Percentiles rank a stretch among this genome's conserved stretches.
Evolutionary conservation across 176 grass and related monocot genomes (phyloP).

Genomic region (Rhipidocladum racemiflorum): DNA sequence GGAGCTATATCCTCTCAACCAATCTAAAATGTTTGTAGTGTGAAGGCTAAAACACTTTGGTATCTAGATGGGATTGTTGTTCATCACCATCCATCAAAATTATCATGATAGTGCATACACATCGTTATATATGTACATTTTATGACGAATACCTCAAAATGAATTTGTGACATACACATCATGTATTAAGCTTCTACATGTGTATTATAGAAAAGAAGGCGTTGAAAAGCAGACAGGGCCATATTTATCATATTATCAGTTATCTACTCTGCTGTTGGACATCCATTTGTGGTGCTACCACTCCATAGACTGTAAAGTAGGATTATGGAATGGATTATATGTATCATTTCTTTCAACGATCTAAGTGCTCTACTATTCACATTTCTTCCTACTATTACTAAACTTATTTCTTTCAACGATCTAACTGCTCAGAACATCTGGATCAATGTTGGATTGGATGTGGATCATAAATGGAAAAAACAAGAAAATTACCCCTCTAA

Average conservation of each 20-base stretch:
- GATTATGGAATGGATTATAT: not conserved
- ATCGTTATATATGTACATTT: too few species aligned
- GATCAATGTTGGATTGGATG: not conserved
- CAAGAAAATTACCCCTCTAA: too few species aligned
- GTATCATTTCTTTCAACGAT: not conserved
- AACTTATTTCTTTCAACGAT: too few species aligned
- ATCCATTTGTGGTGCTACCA: not conserved
- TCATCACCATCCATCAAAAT: not conserved
- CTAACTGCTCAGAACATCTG: not conserved
- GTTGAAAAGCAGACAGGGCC: too few species aligned
- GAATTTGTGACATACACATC: too few species aligned
- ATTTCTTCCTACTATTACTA: not conserved
- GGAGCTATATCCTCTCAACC: too few species aligned
- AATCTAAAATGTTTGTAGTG: too few species aligned
- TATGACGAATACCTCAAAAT: not conserved
- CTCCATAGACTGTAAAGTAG: not conserved
- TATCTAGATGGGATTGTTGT: not conserved
- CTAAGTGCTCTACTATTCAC: not conserved
- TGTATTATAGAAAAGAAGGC: too few species aligned
- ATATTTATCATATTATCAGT: too few species aligned
- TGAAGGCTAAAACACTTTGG: not conserved
- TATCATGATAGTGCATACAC: not conserved
- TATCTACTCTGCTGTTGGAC: too few species aligned
- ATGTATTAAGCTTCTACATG: too few species aligned
- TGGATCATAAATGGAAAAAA: too few species aligned